Evolutionary conservation across 306 rosid species (phyloP), one percentile per base, ranked within the genome.

Genomic region (Lithocarpus polystachyus): DNA sequence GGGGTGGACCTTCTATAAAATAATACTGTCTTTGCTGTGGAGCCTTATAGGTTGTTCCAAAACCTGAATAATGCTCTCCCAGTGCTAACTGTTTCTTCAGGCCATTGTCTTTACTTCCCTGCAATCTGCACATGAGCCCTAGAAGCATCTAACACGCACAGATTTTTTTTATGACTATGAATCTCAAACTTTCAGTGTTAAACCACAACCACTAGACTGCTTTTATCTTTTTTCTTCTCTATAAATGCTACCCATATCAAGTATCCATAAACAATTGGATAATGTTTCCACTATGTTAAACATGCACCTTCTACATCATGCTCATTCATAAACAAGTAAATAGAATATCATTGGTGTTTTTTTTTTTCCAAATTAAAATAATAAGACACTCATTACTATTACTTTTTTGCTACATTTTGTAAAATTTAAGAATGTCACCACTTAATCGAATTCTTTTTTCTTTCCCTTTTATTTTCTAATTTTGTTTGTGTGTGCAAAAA

Each of bases 91-190:
- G 43, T 71, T 57, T 54, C 70, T 74, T 77, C 84, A 70, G 78
- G 29, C 82, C 75, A 75, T 37, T 75, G 80, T 75, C 85, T 61
- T 75, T 68, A 77, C 77, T 85, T 72, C 82, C 61, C 56, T 84
- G 87, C 88, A 87, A 33, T 77, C 88, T 82, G 89, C 96, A 84
- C 96, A 80, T 86, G 89, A 82, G 62, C 76, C 19, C 87, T 54
- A 68, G 76, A 84, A 73, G 81, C 71, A 71, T 79, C 82, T 45
- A 76, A 76, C 59, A 75, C 75, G 81, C 86, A 20, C 45, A 4
- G 1, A 54, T 28, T 68, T 77, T 77, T 28, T 43, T 15, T n/a
- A 74, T 45, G 12, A 28, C 5, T 3, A 18, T 48, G 48, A 76
- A 61, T 79, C 64, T 78, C 33, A 72, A 72, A 73, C 35, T 10